phyloP scores from a whole-genome alignment of 495 filamentous ascomycete species.

The Massariosphaeria phaeospora region DNA sequence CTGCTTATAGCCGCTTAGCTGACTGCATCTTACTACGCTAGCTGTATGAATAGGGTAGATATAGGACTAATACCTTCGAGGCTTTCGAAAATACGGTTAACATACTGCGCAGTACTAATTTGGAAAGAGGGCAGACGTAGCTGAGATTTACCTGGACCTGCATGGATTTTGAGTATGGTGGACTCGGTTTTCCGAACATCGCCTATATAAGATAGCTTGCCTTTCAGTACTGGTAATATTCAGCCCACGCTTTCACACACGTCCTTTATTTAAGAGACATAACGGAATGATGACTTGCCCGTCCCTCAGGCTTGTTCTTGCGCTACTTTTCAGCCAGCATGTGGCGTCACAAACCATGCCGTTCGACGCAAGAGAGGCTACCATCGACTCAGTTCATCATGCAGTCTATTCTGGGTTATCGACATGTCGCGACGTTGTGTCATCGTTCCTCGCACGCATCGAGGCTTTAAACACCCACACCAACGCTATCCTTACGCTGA shows the following conservation, averaged over 20 bases:
- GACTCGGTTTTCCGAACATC: background rate
- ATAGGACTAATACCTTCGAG: too few species aligned
- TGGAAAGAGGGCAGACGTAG: too few species aligned
- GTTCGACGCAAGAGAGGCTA: slow-evolving; percentile 54
- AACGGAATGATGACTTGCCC: background rate
- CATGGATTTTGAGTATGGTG: too few species aligned
- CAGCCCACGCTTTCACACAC: background rate
- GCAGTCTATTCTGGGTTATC: slow-evolving; percentile 46
- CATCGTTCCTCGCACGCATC: slow-evolving; percentile 53
- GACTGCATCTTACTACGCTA: too few species aligned
- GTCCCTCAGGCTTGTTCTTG: background rate
- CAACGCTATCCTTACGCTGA: slow-evolving; percentile 54
- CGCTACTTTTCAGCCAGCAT: background rate
- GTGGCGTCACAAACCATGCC: slow-evolving; percentile 4
- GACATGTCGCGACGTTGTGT: slow-evolving; percentile 51
- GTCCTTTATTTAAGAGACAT: background rate
- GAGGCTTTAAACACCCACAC: slow-evolving; percentile 51
- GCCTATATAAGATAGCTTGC: background rate
- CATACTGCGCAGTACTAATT: too few species aligned
- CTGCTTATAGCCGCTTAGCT: too few species aligned
- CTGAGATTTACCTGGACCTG: too few species aligned
- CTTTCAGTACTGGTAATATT: background rate
- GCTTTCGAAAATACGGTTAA: too few species aligned
- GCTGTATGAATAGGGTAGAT: too few species aligned
- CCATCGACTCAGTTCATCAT: slow-evolving; percentile 51